A percentile compares a stretch with the other conserved stretches of the same genome.
Evolutionary conservation across 1,284 basidiomycete species (phyloP).

Genomic region (Rhodotorula glutinis): DNA sequence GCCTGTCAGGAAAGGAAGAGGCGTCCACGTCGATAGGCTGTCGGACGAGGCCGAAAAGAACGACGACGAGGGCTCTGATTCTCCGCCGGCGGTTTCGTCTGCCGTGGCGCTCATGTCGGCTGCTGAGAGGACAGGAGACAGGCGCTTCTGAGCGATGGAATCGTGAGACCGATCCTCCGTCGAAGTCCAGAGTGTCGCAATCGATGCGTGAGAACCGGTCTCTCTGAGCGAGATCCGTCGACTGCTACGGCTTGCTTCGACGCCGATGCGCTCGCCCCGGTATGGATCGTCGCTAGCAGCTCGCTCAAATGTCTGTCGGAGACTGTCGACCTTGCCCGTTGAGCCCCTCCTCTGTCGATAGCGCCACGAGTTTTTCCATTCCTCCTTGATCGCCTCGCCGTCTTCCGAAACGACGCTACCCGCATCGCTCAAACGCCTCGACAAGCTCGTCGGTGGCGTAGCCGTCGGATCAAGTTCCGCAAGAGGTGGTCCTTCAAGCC

Average conservation of each 20-base stretch:
- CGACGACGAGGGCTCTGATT: too few species aligned
- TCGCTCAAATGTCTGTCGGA: slow-evolving; percentile 35
- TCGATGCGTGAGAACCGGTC: neutral
- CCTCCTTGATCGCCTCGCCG: slow-evolving; percentile 31
- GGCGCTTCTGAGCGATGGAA: too few species aligned
- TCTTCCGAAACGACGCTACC: slow-evolving; percentile 19
- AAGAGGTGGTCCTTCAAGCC: slow-evolving; percentile 11
- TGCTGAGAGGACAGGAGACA: too few species aligned
- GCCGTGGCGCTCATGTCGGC: too few species aligned
- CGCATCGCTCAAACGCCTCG: slow-evolving; percentile 20
- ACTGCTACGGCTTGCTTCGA: neutral
- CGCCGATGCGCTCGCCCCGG: neutral
- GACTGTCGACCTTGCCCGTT: slow-evolving; percentile 33
- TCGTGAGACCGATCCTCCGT: too few species aligned
- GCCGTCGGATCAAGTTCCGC: neutral
- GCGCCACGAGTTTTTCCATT: slow-evolving; percentile 43
- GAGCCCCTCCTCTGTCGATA: neutral
- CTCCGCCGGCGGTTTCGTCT: too few species aligned
- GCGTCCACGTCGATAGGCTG: too few species aligned
- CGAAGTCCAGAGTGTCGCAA: too few species aligned
- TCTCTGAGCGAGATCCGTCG: neutral
- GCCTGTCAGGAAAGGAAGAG: too few species aligned
- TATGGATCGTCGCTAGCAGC: neutral
- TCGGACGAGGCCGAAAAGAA: too few species aligned
- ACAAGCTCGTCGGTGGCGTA: neutral